These are phyloP conservation scores for Tilletia walkeri DNA, from an alignment of 1,284 basidiomycete genomes.

Conservation along the genomic window DNA sequence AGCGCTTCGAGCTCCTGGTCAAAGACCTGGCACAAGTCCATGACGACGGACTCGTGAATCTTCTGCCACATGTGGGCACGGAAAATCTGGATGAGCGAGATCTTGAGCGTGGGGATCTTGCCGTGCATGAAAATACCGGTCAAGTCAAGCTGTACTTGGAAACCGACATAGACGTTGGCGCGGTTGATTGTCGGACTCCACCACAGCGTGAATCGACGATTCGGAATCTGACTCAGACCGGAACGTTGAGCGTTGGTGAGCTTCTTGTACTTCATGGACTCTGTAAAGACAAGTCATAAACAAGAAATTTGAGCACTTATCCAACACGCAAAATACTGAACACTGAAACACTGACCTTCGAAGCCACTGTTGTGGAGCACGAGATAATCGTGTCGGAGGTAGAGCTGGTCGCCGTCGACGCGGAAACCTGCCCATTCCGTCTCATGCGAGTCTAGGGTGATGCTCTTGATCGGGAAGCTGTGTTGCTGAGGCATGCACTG, in stretches of 20 bases:
- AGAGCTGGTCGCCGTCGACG: too few relatives aligned
- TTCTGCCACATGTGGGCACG: constrained; percentile 98
- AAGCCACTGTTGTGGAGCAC: constrained; percentile 1
- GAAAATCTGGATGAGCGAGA: constrained; percentile 94
- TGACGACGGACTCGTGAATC: constrained; percentile 75
- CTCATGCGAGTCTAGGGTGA: too few relatives aligned
- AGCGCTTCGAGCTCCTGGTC: constrained; percentile 98
- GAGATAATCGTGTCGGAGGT: too few relatives aligned
- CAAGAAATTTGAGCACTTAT: neutral
- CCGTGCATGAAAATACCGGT: constrained; percentile 86
- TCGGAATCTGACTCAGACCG: constrained; percentile 96
- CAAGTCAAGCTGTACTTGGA: constrained; percentile 97
- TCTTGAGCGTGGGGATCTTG: constrained; percentile 80
- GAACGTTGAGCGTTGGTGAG: constrained; percentile 91
- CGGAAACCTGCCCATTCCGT: too few relatives aligned
- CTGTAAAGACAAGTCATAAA: constrained; percentile 72
- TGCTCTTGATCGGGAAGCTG: too few relatives aligned
- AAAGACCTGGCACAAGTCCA: constrained; percentile 94
- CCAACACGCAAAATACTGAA: constrained; percentile 28
- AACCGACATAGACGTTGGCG: constrained; percentile 98
- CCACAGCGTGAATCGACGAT: constrained; percentile 99
- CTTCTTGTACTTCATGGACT: constrained; percentile 78
- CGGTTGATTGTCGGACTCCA: constrained; percentile 96
- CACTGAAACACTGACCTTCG: neutral
- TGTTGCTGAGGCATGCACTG: too few relatives aligned